Percentiles rank a stretch among this genome's conserved stretches.
Conservation (phyloP, 192 early-diverging fungal genomes). For the Spizellomyces punctatus region DNA sequence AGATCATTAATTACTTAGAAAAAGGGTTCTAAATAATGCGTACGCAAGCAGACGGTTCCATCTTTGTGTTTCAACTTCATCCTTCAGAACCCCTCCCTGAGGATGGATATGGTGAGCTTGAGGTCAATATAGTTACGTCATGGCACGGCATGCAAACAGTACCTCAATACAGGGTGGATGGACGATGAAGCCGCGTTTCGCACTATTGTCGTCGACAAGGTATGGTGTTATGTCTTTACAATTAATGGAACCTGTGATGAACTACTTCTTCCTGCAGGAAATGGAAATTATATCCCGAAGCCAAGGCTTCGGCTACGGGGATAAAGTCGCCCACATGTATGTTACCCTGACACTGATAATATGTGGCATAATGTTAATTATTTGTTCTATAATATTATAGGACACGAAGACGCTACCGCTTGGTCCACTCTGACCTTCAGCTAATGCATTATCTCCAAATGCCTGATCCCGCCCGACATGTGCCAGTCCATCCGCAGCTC, state of each 20-base stretch:
- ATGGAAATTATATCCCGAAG: constrained; percentile 35
- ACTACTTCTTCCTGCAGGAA: constrained; percentile 12
- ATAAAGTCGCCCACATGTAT: constrained; percentile 23
- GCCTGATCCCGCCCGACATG: constrained; percentile 15
- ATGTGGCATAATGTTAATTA: not conserved
- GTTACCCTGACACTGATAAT: not conserved
- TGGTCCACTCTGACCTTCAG: constrained; percentile 31
- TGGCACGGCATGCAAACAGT: not conserved
- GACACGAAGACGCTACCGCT: constrained; percentile 28
- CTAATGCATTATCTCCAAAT: constrained; percentile 35
- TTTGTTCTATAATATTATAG: constrained; percentile 6
- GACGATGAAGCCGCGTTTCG: constrained; percentile 32
- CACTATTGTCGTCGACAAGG: constrained; percentile 20
- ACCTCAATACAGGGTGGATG: constrained; percentile 37
- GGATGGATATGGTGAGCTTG: constrained; percentile 33
- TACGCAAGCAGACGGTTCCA: constrained; percentile 25
- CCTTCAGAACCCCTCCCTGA: constrained; percentile 31
- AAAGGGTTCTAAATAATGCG: too few species aligned
- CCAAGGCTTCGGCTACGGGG: constrained; percentile 32
- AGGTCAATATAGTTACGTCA: not conserved
- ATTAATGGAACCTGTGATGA: too few species aligned
- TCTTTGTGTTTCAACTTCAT: constrained; percentile 35
- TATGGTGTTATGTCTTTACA: not conserved
- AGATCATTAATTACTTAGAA: not conserved
- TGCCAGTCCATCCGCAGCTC: constrained; percentile 27